Evolutionary conservation across 805 yeast genomes (phyloP), one percentile per base, ranked within the genome.

Genomic region (Lipomyces japonicus): DNA sequence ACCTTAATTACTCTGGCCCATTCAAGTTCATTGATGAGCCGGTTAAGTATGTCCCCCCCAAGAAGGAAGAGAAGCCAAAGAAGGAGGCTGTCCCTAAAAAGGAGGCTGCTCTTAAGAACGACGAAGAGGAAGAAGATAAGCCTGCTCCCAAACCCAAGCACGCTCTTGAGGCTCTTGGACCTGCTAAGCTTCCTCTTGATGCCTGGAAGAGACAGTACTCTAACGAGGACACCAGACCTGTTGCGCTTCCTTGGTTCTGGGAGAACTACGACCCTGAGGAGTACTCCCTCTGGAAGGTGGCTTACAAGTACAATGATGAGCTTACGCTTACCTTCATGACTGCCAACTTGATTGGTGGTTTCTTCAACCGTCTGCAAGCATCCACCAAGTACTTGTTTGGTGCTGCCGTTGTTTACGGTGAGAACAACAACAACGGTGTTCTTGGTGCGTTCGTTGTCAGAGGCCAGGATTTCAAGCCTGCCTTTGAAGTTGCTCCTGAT

Each of bases 171-270:
- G 74, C 76, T 53, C 80, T 91, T 59, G 95, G 93, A 64, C 84
- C 79, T 68, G 70, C 87, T 54, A 65, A 83, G 56, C 74, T 82
- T 63, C 73, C 80, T 55, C 65, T 91, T 58, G 97, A 91, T 68
- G 93, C 87, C 73, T 90, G 96, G 95, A 93, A 93, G 82, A 85
- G 96, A 77, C 74, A 75, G 61, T 91, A 93, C 84, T 89, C 97
- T 59, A 93, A 91, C 80, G 91, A 88, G 75, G 97, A 93, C 66
- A 91, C 97, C 69, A 86, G 97, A 75, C 83, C 81, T 69, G 81
- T 73, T 61, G 95, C 97, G 61, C 77, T 91, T 63, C 97, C 97
- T 70, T 93, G 91, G 90, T 93, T 91, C 90, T 93, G 96, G 96
- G 85, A 84, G 71, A 82, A 85, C 76, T 91, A 77, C 79, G 84